Evolutionary conservation across 2,329 filamentous ascomycete genomes (phyloP).

Genomic region (Curvularia sp.): DNA sequence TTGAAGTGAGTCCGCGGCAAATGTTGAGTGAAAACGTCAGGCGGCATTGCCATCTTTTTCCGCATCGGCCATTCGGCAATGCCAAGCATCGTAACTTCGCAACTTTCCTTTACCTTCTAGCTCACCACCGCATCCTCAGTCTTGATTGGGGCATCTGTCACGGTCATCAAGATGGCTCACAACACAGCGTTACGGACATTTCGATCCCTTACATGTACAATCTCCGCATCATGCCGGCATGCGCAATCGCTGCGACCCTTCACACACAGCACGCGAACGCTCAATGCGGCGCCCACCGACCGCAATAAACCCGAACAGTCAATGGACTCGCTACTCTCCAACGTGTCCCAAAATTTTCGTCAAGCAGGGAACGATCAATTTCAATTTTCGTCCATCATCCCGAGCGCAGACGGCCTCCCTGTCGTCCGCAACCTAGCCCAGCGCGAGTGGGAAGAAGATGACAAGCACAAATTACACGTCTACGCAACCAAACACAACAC

Average conservation of each 20-base stretch:
- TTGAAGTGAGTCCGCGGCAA: conserved; percentile 28
- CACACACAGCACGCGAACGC: conserved; percentile 37
- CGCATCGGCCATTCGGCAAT: conserved; percentile 26
- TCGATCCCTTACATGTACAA: conserved; percentile 43
- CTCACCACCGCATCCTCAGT: conserved; percentile 13
- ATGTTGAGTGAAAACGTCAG: conserved; percentile 34
- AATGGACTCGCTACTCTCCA: conserved; percentile 26
- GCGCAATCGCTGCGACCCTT: conserved; percentile 43
- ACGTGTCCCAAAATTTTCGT: conserved; percentile 26
- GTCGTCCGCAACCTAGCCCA: conserved; percentile 27
- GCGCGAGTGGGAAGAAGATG: conserved; percentile 49
- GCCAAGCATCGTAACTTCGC: conserved; percentile 23
- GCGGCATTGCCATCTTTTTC: conserved; percentile 36
- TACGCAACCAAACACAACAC: conserved; percentile 93
- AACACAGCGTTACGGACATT: conserved; percentile 39
- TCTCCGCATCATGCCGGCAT: conserved; percentile 51
- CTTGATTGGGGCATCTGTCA: conserved; percentile 25
- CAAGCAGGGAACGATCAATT: conserved; percentile 23
- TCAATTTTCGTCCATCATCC: conserved; percentile 33
- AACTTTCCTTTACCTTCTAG: conserved; percentile 35
- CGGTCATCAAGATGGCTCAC: conserved; percentile 32
- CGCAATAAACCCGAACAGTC: conserved; percentile 19
- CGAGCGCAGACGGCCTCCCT: conserved; percentile 8
- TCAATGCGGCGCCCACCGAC: conserved; percentile 19
- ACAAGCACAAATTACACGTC: conserved; percentile 87